phyloP scores from a whole-genome alignment of 1,284 basidiomycete species.

The Leccinum insolens region DNA sequence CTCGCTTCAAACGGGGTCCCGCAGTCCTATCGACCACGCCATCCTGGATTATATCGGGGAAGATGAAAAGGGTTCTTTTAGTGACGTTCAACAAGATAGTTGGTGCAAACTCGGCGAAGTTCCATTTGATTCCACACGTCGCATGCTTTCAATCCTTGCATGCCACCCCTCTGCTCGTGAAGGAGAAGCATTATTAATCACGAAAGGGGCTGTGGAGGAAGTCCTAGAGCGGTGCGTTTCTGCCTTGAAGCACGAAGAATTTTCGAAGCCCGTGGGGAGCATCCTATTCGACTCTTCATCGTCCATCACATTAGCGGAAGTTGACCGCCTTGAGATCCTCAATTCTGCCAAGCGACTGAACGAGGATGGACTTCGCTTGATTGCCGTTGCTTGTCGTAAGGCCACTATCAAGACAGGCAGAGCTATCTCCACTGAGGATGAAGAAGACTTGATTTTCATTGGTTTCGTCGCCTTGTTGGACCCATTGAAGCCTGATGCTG shows the following conservation, averaged over 20 bases:
- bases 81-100: constrained; percentile 13
- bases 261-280: constrained; percentile 14
- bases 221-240: constrained; percentile 34
- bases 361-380: constrained; percentile 34
- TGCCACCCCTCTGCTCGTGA: constrained; percentile 6
- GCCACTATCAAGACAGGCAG: constrained; percentile 17
- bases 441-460: constrained; percentile 33
- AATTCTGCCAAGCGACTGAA: constrained; percentile 31
- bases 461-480: constrained; percentile 34
- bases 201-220: constrained; percentile 36
- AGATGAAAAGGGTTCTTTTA: constrained; percentile 16
- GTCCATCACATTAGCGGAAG: constrained; percentile 19
- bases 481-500: constrained; percentile 35
- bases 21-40: constrained; percentile 35
- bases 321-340: constrained; percentile 27
- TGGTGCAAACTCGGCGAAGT: constrained; percentile 36
- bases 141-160: constrained; percentile 34
- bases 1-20: constrained; percentile 31
- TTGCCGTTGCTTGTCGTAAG: constrained; percentile 34
- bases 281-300: constrained; percentile 24
- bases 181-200: constrained; percentile 30
- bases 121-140: constrained; percentile 36
- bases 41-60: constrained; percentile 32
- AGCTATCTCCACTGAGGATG: constrained; percentile 27
- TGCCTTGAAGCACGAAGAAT: constrained; percentile 24